Evolutionary conservation across 352 stramenopile genomes (phyloP).

Genomic region (Phytophthora citrophthora): DNA sequence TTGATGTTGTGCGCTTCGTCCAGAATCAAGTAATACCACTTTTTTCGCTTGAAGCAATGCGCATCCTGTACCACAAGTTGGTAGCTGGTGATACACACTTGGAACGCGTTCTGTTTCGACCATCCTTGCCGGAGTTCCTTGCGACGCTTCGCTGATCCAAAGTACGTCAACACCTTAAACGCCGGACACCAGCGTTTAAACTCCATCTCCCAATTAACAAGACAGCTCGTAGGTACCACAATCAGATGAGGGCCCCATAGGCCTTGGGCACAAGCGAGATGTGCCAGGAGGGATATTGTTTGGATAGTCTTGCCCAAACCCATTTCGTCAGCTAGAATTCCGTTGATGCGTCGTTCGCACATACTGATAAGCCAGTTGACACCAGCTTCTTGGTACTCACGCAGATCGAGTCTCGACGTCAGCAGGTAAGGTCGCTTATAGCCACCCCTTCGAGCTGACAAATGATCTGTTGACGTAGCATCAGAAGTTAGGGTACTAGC

Average conservation of each 20-base stretch:
- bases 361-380: constrained; percentile 99
- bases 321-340: constrained; percentile 99
- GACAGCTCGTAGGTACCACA: constrained; percentile 97
- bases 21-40: constrained; percentile 99
- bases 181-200: constrained; percentile 98
- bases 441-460: constrained; percentile 23
- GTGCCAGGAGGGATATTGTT: constrained; percentile 97
- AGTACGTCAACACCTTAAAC: constrained; percentile 99
- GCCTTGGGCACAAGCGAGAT: constrained; percentile 90
- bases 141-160: constrained; percentile 95
- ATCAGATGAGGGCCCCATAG: constrained; percentile 99
- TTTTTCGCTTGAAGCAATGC: constrained; percentile 97
- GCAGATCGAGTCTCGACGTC: constrained; percentile 64
- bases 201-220: constrained; percentile 99
- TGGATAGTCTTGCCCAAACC: constrained; percentile 98
- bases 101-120: constrained; percentile 96
- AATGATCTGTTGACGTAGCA: background rate
- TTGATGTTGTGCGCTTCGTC: constrained; percentile 99
- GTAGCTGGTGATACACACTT: constrained; percentile 99
- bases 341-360: constrained; percentile 97
- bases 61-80: constrained; percentile 98
- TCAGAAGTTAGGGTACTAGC: background rate
- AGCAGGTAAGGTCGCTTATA: constrained; percentile 80
- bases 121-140: constrained; percentile 93
- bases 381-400: constrained; percentile 84